phyloP scores from a whole-genome alignment of 2,329 filamentous ascomycete species.

The Pseudocercospora musae region DNA sequence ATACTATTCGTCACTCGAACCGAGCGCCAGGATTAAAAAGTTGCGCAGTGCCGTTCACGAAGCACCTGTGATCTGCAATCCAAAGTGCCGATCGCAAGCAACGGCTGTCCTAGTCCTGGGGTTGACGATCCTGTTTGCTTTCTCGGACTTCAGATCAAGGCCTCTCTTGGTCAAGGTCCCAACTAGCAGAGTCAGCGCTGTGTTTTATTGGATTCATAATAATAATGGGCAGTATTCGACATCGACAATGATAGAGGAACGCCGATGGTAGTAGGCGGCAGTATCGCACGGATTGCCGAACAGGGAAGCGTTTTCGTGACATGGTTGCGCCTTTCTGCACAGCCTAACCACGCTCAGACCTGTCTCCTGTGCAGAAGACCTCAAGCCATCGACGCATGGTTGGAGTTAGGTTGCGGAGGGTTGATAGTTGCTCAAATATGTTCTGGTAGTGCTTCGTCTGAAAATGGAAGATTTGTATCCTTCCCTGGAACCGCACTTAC shows the following conservation, averaged over 20 bases:
- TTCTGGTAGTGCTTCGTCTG: too few relatives aligned
- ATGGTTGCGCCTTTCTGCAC: neutral
- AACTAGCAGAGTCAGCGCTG: neutral
- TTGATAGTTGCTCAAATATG: too few relatives aligned
- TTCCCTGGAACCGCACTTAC: neutral
- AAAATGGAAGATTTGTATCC: too few relatives aligned
- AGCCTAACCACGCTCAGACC: neutral
- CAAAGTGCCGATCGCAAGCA: neutral
- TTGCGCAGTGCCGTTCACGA: neutral
- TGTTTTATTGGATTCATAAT: neutral
- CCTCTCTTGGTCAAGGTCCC: neutral
- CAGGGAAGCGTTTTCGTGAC: neutral
- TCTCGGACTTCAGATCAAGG: neutral
- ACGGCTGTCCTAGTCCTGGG: neutral
- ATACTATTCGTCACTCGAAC: neutral
- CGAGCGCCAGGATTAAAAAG: neutral
- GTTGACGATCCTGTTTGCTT: conserved; percentile 1
- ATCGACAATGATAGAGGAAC: neutral
- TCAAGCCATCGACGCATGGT: neutral
- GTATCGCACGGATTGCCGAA: conserved; percentile 1
- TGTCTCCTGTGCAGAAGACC: neutral
- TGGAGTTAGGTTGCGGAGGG: neutral
- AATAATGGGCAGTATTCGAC: neutral
- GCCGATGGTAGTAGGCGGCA: neutral
- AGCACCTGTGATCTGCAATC: neutral